phyloP scores from a whole-genome alignment of 1,139 yeast genomes.

The Blastobotrys buckinghamii region DNA sequence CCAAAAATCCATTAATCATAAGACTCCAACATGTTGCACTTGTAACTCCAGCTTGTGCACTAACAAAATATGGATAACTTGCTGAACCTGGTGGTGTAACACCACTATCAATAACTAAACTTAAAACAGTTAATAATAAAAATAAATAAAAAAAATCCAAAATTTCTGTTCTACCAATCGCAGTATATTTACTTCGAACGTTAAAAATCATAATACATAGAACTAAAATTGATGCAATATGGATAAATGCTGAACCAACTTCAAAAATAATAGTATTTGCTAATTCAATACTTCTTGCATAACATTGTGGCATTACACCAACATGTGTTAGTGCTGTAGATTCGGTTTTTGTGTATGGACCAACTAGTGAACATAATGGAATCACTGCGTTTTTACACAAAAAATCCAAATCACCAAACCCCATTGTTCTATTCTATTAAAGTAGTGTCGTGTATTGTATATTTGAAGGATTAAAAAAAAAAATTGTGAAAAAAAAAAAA shows the following conservation, averaged over 20 bases:
- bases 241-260: conserved; percentile 83
- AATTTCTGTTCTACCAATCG: conserved; percentile 89
- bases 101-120: conserved; percentile 83
- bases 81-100: conserved; percentile 80
- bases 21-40: conserved; percentile 67
- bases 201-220: conserved; percentile 69
- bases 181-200: conserved; percentile 80
- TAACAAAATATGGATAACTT: conserved; percentile 75
- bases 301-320: conserved; percentile 74
- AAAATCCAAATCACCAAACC: conserved; percentile 63
- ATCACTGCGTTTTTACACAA: conserved; percentile 66
- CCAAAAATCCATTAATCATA: conserved; percentile 67
- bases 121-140: conserved; percentile 52
- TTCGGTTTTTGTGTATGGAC: conserved; percentile 31
- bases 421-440: conserved; percentile 29
- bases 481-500: not conserved
- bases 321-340: conserved; percentile 32
- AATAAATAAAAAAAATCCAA: conserved; percentile 61
- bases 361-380: conserved; percentile 72
- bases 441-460: not conserved
- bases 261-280: conserved; percentile 91
- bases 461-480: not conserved
- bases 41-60: conserved; percentile 69
- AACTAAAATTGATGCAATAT: conserved; percentile 65
- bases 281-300: conserved; percentile 75